These are phyloP conservation scores for Colletotrichum sansevieriae DNA, from an alignment of 2,329 filamentous ascomycete species.

Conservation along the genomic window DNA sequence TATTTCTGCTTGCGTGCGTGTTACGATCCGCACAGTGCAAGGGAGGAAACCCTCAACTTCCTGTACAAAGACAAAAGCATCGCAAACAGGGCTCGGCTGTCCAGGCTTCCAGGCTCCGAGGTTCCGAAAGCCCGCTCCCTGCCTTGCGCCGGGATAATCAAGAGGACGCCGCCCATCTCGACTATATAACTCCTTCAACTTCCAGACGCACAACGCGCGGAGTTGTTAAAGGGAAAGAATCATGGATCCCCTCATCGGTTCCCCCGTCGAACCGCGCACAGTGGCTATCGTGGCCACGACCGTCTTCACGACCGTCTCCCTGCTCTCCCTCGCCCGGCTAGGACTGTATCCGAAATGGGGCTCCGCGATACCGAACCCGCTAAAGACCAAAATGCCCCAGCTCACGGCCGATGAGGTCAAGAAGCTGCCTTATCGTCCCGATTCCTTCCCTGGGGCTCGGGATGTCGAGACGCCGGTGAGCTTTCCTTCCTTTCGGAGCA, in stretches of 20 bases:
- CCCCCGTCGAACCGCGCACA: constrained; percentile 45
- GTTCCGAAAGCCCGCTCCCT: neutral
- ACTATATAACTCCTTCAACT: neutral
- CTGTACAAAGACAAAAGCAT: neutral
- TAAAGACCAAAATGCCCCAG: constrained; percentile 55
- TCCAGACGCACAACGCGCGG: neutral
- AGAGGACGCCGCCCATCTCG: neutral
- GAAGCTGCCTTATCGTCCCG: constrained; percentile 70
- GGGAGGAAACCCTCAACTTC: neutral
- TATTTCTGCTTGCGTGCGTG: neutral
- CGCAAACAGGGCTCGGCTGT: neutral
- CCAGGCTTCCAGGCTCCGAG: neutral
- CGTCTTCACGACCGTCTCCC: constrained; percentile 55
- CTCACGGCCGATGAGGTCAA: constrained; percentile 53
- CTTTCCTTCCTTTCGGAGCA: constrained; percentile 24
- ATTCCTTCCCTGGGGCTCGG: constrained; percentile 78
- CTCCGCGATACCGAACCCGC: constrained; percentile 59
- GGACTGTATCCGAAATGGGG: constrained; percentile 56
- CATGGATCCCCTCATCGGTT: constrained; percentile 49
- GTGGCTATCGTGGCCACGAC: constrained; percentile 55
- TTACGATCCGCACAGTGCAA: neutral
- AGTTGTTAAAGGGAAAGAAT: neutral
- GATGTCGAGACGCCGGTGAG: constrained; percentile 77
- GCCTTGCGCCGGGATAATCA: constrained; percentile 5
- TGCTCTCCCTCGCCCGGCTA: constrained; percentile 52